phyloP scores from a whole-genome alignment of 306 rosid species.

The Boehmeria nivea region DNA sequence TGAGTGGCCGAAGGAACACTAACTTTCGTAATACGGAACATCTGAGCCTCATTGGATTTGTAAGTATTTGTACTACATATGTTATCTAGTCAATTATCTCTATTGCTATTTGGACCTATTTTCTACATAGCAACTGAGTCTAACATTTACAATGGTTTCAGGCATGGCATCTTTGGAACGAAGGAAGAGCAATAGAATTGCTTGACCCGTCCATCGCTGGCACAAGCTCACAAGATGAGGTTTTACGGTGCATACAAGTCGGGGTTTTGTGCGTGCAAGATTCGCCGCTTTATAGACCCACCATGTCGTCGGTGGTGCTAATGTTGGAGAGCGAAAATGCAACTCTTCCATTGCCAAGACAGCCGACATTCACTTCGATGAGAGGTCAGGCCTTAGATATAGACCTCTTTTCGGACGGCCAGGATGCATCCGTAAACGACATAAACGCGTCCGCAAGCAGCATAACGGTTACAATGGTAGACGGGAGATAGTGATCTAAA shows the following conservation, averaged over 20 bases:
- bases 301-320: constrained; percentile 62
- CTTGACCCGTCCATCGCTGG: constrained; percentile 54
- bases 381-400: constrained; percentile 36
- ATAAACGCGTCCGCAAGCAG: constrained; percentile 54
- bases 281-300: constrained; percentile 65
- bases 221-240: constrained; percentile 36
- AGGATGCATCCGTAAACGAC: constrained; percentile 48
- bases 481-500: constrained; percentile 46
- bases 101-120: too few species aligned
- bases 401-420: constrained; percentile 37
- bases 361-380: constrained; percentile 59
- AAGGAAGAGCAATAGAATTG: constrained; percentile 48
- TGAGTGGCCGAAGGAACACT: constrained; percentile 68
- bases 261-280: constrained; percentile 89
- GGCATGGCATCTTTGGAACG: constrained; percentile 89
- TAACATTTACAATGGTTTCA: constrained; percentile 19
- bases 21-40: constrained; percentile 59
- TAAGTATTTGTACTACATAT: constrained; percentile 31
- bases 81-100: too few species aligned
- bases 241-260: constrained; percentile 67
- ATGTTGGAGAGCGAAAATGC: constrained; percentile 76
- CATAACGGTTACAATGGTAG: constrained; percentile 54
- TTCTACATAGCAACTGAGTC: too few species aligned
- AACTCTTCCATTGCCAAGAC: constrained; percentile 54
- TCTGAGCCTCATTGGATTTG: constrained; percentile 64